Evolutionary conservation across 805 yeast genomes (phyloP).

Genomic region (Nakazawaea ishiwadae): DNA sequence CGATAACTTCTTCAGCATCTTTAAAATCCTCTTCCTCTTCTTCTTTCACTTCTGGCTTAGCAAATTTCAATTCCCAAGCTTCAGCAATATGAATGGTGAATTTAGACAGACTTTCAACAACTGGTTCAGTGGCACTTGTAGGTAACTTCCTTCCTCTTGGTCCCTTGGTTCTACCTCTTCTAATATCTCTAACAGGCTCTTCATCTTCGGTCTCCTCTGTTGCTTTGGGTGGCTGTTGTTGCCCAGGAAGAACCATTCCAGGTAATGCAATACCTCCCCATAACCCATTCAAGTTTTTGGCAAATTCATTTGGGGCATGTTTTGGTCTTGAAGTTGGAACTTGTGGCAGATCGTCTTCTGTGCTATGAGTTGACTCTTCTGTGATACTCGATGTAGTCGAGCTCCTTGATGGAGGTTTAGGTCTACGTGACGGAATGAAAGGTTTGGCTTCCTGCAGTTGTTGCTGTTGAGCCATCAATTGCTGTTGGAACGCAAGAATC

Average conservation of each 20-base stretch:
- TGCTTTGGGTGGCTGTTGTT: conserved; percentile 25
- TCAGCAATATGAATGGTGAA: conserved; percentile 29
- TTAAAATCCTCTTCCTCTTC: not conserved
- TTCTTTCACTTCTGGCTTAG: not conserved
- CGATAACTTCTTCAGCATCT: not conserved
- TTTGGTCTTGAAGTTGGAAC: conserved; percentile 11
- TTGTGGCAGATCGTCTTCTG: conserved; percentile 4
- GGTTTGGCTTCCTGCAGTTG: conserved; percentile 26
- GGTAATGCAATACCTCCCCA: conserved; percentile 49
- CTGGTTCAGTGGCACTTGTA: conserved; percentile 40
- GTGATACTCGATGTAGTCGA: conserved; percentile 2
- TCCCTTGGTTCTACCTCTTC: conserved; percentile 59
- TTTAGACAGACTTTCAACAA: conserved; percentile 29
- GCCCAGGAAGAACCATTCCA: conserved; percentile 52
- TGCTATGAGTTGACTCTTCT: conserved; percentile 5
- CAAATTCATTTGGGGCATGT: conserved; percentile 31
- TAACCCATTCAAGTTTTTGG: conserved; percentile 56
- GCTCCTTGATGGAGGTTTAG: conserved; percentile 14
- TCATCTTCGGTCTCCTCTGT: conserved; percentile 14
- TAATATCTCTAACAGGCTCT: conserved; percentile 18
- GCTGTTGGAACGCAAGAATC: conserved; percentile 78
- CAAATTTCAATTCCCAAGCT: conserved; percentile 31
- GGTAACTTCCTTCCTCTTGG: conserved; percentile 75
- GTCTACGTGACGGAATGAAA: conserved; percentile 18
- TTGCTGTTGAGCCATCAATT: conserved; percentile 52